A percentile compares a stretch with the other conserved stretches of the same genome.
These are phyloP conservation scores for Aspergillus oerlinghausenensis DNA, from an alignment of 2,329 filamentous ascomycete species.

Conservation along the genomic window DNA sequence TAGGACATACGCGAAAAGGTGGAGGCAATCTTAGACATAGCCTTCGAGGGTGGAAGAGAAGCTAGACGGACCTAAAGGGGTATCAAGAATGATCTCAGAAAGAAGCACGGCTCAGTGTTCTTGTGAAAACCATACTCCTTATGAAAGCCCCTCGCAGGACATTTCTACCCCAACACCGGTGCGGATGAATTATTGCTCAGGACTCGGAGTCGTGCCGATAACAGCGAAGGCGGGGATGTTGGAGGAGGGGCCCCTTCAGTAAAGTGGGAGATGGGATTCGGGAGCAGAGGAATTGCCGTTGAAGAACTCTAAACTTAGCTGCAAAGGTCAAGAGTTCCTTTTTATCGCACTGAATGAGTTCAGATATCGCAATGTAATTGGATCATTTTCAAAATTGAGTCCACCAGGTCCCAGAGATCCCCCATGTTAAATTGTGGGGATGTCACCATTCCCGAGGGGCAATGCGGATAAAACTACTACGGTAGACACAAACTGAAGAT, in stretches of 20 bases:
- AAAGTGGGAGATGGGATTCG: not conserved
- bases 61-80: not conserved
- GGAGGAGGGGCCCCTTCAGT: slow-evolving; percentile 14
- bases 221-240: slow-evolving; percentile 4
- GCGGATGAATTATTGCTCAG: not conserved
- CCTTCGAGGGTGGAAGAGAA: not conserved
- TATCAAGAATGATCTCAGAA: not conserved
- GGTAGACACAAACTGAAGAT: not conserved
- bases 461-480: slow-evolving; percentile 1
- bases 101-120: not conserved
- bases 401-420: slow-evolving; percentile 3
- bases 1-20: slow-evolving; percentile 32
- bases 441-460: slow-evolving; percentile 8
- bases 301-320: too few species aligned
- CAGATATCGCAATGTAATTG: slow-evolving; percentile 9
- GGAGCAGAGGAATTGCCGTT: not conserved
- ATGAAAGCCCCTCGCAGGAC: slow-evolving; percentile 10
- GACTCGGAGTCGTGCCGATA: not conserved
- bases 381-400: slow-evolving; percentile 6
- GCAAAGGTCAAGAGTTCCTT: not conserved
- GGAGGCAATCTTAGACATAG: slow-evolving; percentile 34
- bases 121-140: not conserved
- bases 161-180: slow-evolving; percentile 21
- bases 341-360: not conserved
- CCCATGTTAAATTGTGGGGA: slow-evolving; percentile 14